Evolutionary conservation across 2,329 filamentous ascomycete genomes (phyloP).

Genomic region (Fusarium transvaalense): DNA sequence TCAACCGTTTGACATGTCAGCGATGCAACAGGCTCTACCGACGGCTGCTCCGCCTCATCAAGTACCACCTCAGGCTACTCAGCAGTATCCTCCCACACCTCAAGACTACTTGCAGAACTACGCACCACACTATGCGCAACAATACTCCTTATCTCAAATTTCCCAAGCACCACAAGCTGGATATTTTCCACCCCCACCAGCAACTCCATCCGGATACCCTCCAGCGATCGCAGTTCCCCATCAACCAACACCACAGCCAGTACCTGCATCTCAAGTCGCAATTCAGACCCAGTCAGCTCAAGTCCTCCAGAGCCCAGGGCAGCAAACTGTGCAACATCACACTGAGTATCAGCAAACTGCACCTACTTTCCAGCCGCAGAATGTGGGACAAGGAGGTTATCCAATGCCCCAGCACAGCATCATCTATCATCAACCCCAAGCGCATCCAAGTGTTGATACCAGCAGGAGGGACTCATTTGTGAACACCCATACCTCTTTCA

Average conservation of each 20-base stretch:
- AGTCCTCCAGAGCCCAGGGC: not conserved
- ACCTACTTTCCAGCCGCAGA: not conserved
- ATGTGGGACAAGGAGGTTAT: not conserved
- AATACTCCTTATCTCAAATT: not conserved
- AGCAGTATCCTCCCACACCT: not conserved
- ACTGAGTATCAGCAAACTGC: not conserved
- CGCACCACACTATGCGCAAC: not conserved
- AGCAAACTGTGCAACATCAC: not conserved
- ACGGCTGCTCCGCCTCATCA: not conserved
- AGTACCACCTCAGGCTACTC: not conserved
- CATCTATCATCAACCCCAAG: not conserved
- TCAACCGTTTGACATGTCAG: slow-evolving; percentile 26
- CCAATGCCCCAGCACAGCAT: not conserved
- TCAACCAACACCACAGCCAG: not conserved
- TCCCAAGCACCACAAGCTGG: slow-evolving; percentile 1
- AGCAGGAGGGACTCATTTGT: slow-evolving; percentile 12
- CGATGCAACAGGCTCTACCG: slow-evolving; percentile 35
- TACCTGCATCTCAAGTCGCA: not conserved
- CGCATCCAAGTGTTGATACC: not conserved
- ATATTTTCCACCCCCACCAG: slow-evolving; percentile 3
- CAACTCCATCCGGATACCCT: not conserved
- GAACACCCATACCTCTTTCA: not conserved
- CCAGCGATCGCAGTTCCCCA: not conserved
- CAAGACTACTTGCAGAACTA: not conserved
- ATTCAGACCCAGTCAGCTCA: too few relatives aligned